These are phyloP conservation scores for Selenicereus undatus DNA, from an alignment of 148 eudicot species.

Conservation along the genomic window DNA sequence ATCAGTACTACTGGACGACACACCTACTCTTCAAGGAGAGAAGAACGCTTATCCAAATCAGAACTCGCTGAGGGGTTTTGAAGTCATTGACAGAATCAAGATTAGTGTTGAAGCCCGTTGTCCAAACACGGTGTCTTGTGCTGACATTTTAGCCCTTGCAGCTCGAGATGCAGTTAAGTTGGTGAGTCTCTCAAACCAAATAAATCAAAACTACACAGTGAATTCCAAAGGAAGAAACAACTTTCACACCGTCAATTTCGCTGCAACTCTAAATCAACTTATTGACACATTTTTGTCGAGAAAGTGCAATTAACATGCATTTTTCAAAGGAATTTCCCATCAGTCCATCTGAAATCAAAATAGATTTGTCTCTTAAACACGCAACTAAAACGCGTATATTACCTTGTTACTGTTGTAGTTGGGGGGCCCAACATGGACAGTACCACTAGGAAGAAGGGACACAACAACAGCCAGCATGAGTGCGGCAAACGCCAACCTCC, in stretches of 20 bases:
- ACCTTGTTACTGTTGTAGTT: background rate
- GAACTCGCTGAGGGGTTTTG: slow-evolving; percentile 31
- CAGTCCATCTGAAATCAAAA: no score
- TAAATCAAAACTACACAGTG: no score
- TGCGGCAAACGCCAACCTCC: slow-evolving; percentile 43
- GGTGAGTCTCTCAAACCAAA: slow-evolving; percentile 26
- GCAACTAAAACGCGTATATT: no score
- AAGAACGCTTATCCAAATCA: slow-evolving; percentile 27
- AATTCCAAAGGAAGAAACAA: no score
- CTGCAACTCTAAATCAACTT: no score
- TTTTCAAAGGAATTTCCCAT: no score
- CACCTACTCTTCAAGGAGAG: slow-evolving; percentile 27
- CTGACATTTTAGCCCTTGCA: slow-evolving; percentile 37
- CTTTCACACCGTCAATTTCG: no score
- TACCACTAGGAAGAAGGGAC: slow-evolving; percentile 48
- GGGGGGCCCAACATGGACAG: slow-evolving; percentile 56
- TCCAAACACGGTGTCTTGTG: slow-evolving; percentile 27
- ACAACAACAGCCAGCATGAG: slow-evolving; percentile 39
- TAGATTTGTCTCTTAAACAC: no score
- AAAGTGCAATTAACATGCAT: no score
- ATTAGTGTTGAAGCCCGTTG: slow-evolving; percentile 28
- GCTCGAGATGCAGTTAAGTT: slow-evolving; percentile 30
- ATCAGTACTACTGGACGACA: slow-evolving; percentile 30
- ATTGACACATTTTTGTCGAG: no score
- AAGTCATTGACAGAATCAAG: slow-evolving; percentile 29